Base-by-base conservation (phyloP, 2,329 filamentous ascomycete species). In the Chrysosporium keratinophilum region DNA sequence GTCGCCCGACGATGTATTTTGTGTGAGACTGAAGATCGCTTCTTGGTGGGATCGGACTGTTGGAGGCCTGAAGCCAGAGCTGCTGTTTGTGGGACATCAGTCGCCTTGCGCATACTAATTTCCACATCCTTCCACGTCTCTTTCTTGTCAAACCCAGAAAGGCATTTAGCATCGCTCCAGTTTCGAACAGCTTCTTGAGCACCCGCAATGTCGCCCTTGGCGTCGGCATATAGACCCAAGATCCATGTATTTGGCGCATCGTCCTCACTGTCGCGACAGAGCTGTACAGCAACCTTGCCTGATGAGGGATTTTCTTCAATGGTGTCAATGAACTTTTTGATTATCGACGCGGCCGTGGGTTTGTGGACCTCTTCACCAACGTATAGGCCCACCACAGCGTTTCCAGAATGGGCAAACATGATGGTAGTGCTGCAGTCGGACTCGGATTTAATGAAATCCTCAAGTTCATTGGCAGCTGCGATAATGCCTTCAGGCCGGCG, bases 131-230 rank as follows among this genome's bases (percentile, higher is more conserved):
- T 28, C 23, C 23, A 28, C 6, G 40, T 40, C 12, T 23, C 15
- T 23, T 49, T 49, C 17, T 34, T 28, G 12, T 39, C 34, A n/a
- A 23, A 15, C 19, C 37, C 10, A 14, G 33, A 28, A 31, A 51
- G 35, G 20, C 39, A 51, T 15, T 51, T 28, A 11, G 37, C 49
- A 14, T 43, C 40, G 49, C 12, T n/a, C 49, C 49, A 51, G 34
- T 37, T 31, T 40, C 20, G 41, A 40, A 43, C 23, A 15, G 37
- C 49, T 1, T 33, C 17, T 31, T 51, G 49, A 23, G 43, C 20
- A 3, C 2, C n/a, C 11, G 39, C 20, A 41, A 43, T 42, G n/a
- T 34, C 17, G 7, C 17, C 49, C 17, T 33, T 51, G 11, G 28
- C 34, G 49, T 34, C 40, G 39, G 39, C 49, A 12, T 34, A 34